phyloP scores from a whole-genome alignment of 2,329 filamentous ascomycete species.

The Verticillium albo-atrum region DNA sequence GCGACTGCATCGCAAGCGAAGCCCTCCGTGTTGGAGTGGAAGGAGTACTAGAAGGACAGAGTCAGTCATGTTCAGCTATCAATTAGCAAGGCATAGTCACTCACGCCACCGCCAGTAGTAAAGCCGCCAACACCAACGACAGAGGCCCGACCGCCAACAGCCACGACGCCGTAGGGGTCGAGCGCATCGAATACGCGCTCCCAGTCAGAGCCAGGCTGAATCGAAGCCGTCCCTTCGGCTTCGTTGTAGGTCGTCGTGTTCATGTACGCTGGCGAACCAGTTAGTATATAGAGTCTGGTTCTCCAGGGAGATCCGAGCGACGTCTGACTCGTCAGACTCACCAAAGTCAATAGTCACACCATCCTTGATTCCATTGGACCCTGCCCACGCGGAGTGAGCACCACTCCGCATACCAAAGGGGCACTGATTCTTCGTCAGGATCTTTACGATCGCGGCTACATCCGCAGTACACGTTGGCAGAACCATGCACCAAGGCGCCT shows the following conservation, averaged over 20 bases:
- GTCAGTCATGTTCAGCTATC: not conserved
- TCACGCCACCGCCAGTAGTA: conserved; percentile 14
- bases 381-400: conserved; percentile 5
- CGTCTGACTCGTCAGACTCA: conserved; percentile 11
- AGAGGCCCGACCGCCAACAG: conserved; percentile 17
- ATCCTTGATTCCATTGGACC: conserved; percentile 5
- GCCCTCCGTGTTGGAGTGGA: conserved; percentile 25
- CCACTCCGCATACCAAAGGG: conserved; percentile 6
- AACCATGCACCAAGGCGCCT: conserved; percentile 7
- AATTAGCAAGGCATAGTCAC: not conserved
- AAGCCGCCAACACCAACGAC: conserved; percentile 20
- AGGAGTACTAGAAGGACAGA: conserved; percentile 17
- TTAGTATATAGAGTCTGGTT: not conserved
- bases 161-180: conserved; percentile 11
- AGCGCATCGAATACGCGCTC: conserved; percentile 15
- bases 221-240: conserved; percentile 17
- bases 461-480: conserved; percentile 3
- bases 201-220: conserved; percentile 22
- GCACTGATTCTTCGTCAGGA: conserved; percentile 1
- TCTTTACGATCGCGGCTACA: conserved; percentile 1
- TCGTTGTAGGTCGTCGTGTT: conserved; percentile 24
- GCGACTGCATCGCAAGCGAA: conserved; percentile 36
- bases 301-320: not conserved
- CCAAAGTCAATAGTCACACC: conserved; percentile 10
- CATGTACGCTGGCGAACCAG: conserved; percentile 15